Evolutionary conservation across 345 rosid genomes (phyloP).

Genomic region (Ceriops zippeliana): DNA sequence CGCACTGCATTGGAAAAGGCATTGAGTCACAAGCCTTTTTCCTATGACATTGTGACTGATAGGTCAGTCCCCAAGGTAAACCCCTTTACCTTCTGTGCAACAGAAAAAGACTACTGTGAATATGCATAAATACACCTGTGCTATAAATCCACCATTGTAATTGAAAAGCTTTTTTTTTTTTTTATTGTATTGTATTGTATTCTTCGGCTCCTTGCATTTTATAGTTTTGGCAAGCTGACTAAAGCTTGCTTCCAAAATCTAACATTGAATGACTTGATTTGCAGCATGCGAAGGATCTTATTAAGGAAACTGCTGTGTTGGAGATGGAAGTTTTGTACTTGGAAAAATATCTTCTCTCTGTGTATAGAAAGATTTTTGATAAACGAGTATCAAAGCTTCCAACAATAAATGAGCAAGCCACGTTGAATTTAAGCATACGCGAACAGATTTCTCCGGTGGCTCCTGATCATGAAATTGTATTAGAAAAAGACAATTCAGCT

Average conservation of each 20-base stretch:
- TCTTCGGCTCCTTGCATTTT: too few relatives aligned
- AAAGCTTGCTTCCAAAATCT: not conserved
- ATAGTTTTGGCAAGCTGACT: not conserved
- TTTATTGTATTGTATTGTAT: not conserved
- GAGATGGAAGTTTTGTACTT: slow-evolving; percentile 71
- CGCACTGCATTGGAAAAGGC: slow-evolving; percentile 60
- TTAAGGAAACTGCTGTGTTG: slow-evolving; percentile 61
- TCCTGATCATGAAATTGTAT: slow-evolving; percentile 14
- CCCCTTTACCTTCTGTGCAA: too few relatives aligned
- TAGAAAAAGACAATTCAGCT: slow-evolving; percentile 22
- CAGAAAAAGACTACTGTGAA: too few relatives aligned
- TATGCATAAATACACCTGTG: not conserved
- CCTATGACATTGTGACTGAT: slow-evolving; percentile 33
- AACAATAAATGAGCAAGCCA: slow-evolving; percentile 19
- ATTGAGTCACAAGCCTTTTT: slow-evolving; percentile 35
- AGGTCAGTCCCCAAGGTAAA: slow-evolving; percentile 61
- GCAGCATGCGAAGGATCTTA: slow-evolving; percentile 69
- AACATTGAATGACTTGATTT: slow-evolving; percentile 6
- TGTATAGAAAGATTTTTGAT: slow-evolving; percentile 56
- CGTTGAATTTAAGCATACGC: slow-evolving; percentile 6
- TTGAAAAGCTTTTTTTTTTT: not conserved
- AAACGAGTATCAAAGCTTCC: slow-evolving; percentile 22
- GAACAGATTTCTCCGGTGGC: slow-evolving; percentile 15
- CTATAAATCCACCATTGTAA: not conserved
- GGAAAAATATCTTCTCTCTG: slow-evolving; percentile 69